Conservation (phyloP, 305 asterid species). For the Solanum chacoense region DNA sequence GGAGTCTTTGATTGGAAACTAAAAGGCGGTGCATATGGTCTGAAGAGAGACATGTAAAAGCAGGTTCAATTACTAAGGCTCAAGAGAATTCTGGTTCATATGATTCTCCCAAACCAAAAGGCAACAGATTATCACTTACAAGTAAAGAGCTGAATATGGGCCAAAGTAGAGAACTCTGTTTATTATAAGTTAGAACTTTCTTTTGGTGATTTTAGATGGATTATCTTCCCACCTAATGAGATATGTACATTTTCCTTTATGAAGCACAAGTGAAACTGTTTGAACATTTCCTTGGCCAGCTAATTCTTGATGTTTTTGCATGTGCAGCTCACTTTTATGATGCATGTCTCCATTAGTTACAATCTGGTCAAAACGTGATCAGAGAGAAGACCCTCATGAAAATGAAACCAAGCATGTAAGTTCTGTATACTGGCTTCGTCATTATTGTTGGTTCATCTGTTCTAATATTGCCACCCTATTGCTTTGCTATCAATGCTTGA, state of each 20-base stretch:
- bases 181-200: neutral
- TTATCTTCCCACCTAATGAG: neutral
- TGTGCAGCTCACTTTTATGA: slow-evolving; percentile 62
- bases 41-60: neutral
- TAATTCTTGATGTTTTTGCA: neutral
- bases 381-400: slow-evolving; percentile 1
- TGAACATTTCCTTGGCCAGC: neutral
- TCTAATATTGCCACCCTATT: neutral
- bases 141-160: neutral
- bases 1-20: neutral
- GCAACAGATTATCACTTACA: neutral
- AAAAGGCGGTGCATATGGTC: neutral
- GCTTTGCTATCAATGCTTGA: neutral
- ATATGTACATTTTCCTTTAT: neutral
- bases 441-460: neutral
- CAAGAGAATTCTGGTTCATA: neutral
- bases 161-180: neutral
- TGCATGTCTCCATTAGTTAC: slow-evolving; percentile 41
- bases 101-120: neutral
- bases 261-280: neutral
- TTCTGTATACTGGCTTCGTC: neutral
- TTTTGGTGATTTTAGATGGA: neutral
- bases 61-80: neutral
- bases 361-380: slow-evolving; percentile 17
- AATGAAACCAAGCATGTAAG: slow-evolving; percentile 35